Evolutionary conservation across 176 grass and related monocot species (phyloP).

Genomic region (Poa pratensis): DNA sequence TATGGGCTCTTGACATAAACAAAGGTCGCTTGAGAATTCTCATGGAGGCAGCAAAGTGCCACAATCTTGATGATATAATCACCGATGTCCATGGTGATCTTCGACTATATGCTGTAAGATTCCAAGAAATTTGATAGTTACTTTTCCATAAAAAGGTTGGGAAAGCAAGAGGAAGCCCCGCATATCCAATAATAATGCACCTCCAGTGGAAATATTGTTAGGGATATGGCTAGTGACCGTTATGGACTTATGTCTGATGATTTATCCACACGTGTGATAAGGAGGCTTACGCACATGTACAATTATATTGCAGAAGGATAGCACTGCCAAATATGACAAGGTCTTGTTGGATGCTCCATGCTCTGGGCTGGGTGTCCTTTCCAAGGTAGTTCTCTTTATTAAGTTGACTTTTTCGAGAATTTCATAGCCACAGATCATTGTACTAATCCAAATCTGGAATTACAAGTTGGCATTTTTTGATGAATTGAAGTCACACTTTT

Average conservation of each 20-base stretch:
- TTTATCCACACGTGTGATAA: slow-evolving; percentile 23
- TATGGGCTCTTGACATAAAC: slow-evolving; percentile 88
- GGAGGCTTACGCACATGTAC: slow-evolving; percentile 13
- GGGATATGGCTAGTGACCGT: not conserved
- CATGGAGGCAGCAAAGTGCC: slow-evolving; percentile 70
- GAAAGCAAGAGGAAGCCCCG: not conserved
- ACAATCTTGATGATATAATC: slow-evolving; percentile 68
- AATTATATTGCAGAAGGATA: slow-evolving; percentile 64
- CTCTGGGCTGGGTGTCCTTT: slow-evolving; percentile 89
- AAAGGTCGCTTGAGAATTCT: slow-evolving; percentile 92
- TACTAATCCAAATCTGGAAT: slow-evolving; percentile 25
- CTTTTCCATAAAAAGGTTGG: not conserved
- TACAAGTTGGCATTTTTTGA: slow-evolving; percentile 21
- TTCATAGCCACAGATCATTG: slow-evolving; percentile 1
- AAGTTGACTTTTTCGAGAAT: slow-evolving; percentile 7
- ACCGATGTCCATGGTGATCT: slow-evolving; percentile 72
- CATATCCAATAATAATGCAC: slow-evolving; percentile 18
- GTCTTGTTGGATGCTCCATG: slow-evolving; percentile 91
- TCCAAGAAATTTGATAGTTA: slow-evolving; percentile 25
- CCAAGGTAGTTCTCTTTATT: slow-evolving; percentile 66
- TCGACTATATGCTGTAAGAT: slow-evolving; percentile 82
- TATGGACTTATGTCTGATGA: slow-evolving; percentile 11
- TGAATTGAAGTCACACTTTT: slow-evolving; percentile 24
- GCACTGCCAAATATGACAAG: slow-evolving; percentile 64
- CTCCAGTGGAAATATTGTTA: slow-evolving; percentile 36